phyloP scores from a whole-genome alignment of 768 basidiomycete genomes.

The Phylloporus arenicola region DNA sequence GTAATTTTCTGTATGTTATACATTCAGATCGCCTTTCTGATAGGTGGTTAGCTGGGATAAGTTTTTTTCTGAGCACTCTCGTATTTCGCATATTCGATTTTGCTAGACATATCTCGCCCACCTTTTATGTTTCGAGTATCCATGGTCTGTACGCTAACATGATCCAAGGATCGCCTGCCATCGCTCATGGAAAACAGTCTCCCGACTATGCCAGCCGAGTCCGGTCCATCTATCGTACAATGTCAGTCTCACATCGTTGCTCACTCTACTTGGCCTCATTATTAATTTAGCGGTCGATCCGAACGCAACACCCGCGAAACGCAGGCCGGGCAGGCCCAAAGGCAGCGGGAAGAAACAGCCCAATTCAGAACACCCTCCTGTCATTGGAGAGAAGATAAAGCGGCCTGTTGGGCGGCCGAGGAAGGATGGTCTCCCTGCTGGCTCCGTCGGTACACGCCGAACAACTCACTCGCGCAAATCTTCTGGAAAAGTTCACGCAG shows the following conservation, averaged over 20 bases:
- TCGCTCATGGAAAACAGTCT: slow-evolving; percentile 23
- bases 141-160: slow-evolving; percentile 21
- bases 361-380: slow-evolving; percentile 31
- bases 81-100: slow-evolving; percentile 33
- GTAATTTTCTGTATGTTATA: slow-evolving; percentile 6
- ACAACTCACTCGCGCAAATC: slow-evolving; percentile 38
- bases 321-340: slow-evolving; percentile 72
- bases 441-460: slow-evolving; percentile 51
- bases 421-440: slow-evolving; percentile 78
- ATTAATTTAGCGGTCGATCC: slow-evolving; percentile 22
- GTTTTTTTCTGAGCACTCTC: slow-evolving; percentile 23
- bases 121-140: slow-evolving; percentile 19
- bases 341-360: slow-evolving; percentile 70
- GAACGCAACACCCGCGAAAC: slow-evolving; percentile 42
- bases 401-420: slow-evolving; percentile 76
- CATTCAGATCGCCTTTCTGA: slow-evolving; percentile 20
- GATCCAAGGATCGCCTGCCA: slow-evolving; percentile 14
- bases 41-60: slow-evolving; percentile 30
- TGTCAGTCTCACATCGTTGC: slow-evolving; percentile 8
- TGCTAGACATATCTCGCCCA: slow-evolving; percentile 27
- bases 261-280: slow-evolving; percentile 5
- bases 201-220: slow-evolving; percentile 23
- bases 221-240: slow-evolving; percentile 25
- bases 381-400: slow-evolving; percentile 53
- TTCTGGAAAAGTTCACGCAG: slow-evolving; percentile 25